Percentiles rank a stretch among this genome's conserved stretches.
Evolutionary conservation across 768 basidiomycete genomes (phyloP).

Genomic region (Psilocybe cyanescens): DNA sequence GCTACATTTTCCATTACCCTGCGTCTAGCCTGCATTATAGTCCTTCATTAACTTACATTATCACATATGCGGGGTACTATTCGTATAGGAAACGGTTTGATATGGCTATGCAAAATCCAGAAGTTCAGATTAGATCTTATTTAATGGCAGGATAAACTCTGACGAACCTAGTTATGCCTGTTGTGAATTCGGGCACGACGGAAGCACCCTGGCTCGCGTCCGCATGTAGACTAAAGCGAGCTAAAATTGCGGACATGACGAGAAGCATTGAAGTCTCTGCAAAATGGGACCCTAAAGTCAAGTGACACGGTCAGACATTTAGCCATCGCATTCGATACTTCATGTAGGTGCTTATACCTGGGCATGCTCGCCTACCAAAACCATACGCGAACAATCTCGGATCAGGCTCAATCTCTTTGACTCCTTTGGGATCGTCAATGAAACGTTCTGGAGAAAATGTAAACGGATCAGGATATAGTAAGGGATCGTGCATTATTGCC

Average conservation of each 20-base stretch:
- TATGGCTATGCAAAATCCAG: conserved; percentile 10
- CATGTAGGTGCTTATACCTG: conserved; percentile 14
- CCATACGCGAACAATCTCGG: conserved; percentile 24
- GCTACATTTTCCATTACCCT: too few species aligned
- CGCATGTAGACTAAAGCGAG: conserved; percentile 11
- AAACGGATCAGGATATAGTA: conserved; percentile 34
- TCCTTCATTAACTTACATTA: too few species aligned
- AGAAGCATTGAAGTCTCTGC: conserved; percentile 23
- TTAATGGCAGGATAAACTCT: not conserved
- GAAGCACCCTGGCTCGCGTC: conserved; percentile 1
- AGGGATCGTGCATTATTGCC: conserved; percentile 34
- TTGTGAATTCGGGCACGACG: not conserved
- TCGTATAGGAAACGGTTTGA: conserved; percentile 19
- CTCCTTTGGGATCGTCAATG: not conserved
- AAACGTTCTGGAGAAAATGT: conserved; percentile 49
- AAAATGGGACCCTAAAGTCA: conserved; percentile 17
- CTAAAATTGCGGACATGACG: conserved; percentile 19
- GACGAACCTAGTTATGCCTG: conserved; percentile 5
- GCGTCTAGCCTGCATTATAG: too few species aligned
- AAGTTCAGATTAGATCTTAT: not conserved
- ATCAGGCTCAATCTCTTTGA: conserved; percentile 10
- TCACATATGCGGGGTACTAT: conserved; percentile 3
- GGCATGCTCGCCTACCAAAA: conserved; percentile 26
- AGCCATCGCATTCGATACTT: not conserved
- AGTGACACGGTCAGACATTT: not conserved